Conservation (phyloP, 805 yeast genomes). For the Nakazawaea laoshanensis region DNA sequence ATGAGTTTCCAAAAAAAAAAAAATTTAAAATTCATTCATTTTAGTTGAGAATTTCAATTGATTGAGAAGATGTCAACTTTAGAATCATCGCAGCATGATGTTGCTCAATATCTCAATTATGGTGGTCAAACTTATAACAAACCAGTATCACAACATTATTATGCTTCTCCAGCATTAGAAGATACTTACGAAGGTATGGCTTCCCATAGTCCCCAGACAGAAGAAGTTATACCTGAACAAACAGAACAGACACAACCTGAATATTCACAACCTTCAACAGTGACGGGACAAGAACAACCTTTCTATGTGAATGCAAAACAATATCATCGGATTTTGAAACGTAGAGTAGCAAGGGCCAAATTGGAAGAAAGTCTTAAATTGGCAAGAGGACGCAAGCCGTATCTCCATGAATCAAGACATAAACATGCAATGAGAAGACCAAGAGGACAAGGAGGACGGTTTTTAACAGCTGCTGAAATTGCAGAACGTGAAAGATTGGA, state of each 20-base stretch:
- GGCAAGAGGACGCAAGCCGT: constrained; percentile 87
- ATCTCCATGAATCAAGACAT: constrained; percentile 93
- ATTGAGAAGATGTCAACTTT: constrained; percentile 10
- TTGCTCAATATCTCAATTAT: constrained; percentile 6
- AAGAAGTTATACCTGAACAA: neutral
- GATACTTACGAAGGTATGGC: neutral
- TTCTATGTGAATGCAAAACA: constrained; percentile 97
- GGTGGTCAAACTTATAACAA: neutral
- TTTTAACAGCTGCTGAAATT: constrained; percentile 88
- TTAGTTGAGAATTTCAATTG: too few relatives aligned
- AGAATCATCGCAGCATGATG: constrained; percentile 10
- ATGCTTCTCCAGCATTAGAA: constrained; percentile 6
- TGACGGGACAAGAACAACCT: constrained; percentile 63
- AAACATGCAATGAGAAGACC: constrained; percentile 99
- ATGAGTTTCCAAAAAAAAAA: too few relatives aligned
- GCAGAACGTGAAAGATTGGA: constrained; percentile 49
- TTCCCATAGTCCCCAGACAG: neutral
- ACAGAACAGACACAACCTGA: neutral
- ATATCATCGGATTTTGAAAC: constrained; percentile 86
- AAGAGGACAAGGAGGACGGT: constrained; percentile 97
- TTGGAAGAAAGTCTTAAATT: constrained; percentile 83
- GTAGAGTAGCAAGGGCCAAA: constrained; percentile 90
- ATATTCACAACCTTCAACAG: constrained; percentile 1
- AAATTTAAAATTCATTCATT: too few relatives aligned
- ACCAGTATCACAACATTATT: constrained; percentile 3